Conservation (phyloP, 371 early-diverging fungal genomes). For the Batkoa obscura region DNA sequence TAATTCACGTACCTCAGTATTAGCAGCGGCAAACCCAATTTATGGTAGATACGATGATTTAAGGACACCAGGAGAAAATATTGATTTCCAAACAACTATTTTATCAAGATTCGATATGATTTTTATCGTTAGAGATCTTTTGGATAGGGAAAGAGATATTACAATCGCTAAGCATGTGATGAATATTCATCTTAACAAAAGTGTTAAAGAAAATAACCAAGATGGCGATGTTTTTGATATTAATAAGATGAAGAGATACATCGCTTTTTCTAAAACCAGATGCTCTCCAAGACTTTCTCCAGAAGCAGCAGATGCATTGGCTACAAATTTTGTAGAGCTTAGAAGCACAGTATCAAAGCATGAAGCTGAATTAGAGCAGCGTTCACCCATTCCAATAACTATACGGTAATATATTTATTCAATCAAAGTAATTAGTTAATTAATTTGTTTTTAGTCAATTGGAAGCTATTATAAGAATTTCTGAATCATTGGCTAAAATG, state of each 20-base stretch:
- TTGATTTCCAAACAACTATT: constrained; percentile 99
- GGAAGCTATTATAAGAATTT: constrained; percentile 97
- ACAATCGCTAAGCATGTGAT: constrained; percentile 82
- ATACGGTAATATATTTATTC: too few species aligned
- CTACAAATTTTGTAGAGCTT: constrained; percentile 87
- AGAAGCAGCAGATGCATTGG: constrained; percentile 78
- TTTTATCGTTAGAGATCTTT: constrained; percentile 88
- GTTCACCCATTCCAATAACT: constrained; percentile 96
- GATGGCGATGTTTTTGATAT: constrained; percentile 62
- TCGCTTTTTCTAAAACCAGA: constrained; percentile 86
- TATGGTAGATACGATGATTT: constrained; percentile 99
- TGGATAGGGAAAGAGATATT: constrained; percentile 59
- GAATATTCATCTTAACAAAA: constrained; percentile 70
- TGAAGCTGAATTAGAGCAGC: constrained; percentile 48
- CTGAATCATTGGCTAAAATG: constrained; percentile 98
- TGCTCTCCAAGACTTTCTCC: constrained; percentile 82
- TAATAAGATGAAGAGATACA: constrained; percentile 82
- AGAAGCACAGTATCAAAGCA: constrained; percentile 68
- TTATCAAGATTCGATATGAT: constrained; percentile 95
- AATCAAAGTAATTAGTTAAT: too few species aligned
- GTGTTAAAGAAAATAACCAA: constrained; percentile 28
- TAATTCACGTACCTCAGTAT: constrained; percentile 93
- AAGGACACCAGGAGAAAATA: constrained; percentile 92
- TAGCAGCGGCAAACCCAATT: constrained; percentile 99
- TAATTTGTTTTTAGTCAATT: too few species aligned